A percentile compares a stretch with the other conserved stretches of the same genome.
phyloP scores from a whole-genome alignment of 108 stramenopile species.

The Nitzschia inconspicua region DNA sequence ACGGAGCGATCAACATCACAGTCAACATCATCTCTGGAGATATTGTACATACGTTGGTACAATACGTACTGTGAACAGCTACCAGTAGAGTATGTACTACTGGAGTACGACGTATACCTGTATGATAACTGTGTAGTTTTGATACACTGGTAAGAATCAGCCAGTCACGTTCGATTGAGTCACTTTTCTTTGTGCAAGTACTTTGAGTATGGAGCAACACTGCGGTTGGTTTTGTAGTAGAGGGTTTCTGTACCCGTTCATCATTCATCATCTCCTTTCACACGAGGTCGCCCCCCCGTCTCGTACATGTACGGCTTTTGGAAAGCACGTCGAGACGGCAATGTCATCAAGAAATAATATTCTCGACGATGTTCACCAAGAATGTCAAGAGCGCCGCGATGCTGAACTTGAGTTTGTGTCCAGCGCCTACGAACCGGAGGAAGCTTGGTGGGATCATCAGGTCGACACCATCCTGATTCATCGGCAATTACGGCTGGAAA shows the following conservation, averaged over 20 bases:
- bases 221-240: not conserved
- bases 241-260: not conserved
- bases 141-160: not conserved
- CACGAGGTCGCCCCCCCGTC: not conserved
- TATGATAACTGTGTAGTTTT: not conserved
- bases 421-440: constrained; percentile 52
- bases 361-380: too few species aligned
- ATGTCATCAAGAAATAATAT: too few species aligned
- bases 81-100: not conserved
- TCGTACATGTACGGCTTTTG: not conserved
- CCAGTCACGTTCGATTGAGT: not conserved
- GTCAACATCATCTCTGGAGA: too few species aligned
- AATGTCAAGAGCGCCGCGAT: constrained; percentile 58
- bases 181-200: not conserved
- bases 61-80: not conserved
- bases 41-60: not conserved
- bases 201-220: not conserved
- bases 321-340: too few species aligned
- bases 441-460: constrained; percentile 46
- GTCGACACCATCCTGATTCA: not conserved
- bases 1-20: too few species aligned
- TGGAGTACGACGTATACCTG: not conserved
- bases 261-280: not conserved
- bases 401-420: constrained; percentile 72
- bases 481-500: not conserved